Conservation (phyloP, 148 eudicot species). For the Diospyros lotus region DNA sequence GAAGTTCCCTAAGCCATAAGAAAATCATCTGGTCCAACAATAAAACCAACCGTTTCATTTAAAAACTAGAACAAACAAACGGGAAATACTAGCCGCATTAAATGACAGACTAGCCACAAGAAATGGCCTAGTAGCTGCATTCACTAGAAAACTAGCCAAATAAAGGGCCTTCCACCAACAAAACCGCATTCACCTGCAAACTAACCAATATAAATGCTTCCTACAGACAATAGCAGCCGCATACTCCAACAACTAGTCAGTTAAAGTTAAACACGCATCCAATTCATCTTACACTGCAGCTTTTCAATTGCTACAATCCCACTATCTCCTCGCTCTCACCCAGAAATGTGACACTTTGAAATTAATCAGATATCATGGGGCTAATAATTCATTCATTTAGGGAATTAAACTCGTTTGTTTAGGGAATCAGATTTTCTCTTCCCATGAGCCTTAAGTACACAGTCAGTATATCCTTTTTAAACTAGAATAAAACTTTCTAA, state of each 20-base stretch:
- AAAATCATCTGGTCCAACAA: neutral
- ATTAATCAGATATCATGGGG: neutral
- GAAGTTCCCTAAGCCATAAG: neutral
- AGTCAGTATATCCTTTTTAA: neutral
- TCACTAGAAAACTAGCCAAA: no score
- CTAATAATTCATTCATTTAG: neutral
- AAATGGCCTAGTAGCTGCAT: no score
- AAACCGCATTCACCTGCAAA: no score
- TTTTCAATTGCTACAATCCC: no score
- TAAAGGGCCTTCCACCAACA: no score
- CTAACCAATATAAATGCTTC: no score
- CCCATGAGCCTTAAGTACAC: neutral
- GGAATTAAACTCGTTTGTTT: no score
- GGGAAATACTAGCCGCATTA: no score
- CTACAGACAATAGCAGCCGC: no score
- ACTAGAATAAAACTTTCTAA: neutral
- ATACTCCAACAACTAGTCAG: neutral
- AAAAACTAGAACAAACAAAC: neutral
- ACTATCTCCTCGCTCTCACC: neutral
- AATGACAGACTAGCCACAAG: no score
- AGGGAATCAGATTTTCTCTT: neutral
- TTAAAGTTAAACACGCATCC: neutral
- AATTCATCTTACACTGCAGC: neutral
- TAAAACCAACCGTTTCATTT: neutral
- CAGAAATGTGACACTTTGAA: neutral